Base-by-base conservation (phyloP, 2,329 filamentous ascomycete genomes). In the Pyrenophora seminiperda region DNA sequence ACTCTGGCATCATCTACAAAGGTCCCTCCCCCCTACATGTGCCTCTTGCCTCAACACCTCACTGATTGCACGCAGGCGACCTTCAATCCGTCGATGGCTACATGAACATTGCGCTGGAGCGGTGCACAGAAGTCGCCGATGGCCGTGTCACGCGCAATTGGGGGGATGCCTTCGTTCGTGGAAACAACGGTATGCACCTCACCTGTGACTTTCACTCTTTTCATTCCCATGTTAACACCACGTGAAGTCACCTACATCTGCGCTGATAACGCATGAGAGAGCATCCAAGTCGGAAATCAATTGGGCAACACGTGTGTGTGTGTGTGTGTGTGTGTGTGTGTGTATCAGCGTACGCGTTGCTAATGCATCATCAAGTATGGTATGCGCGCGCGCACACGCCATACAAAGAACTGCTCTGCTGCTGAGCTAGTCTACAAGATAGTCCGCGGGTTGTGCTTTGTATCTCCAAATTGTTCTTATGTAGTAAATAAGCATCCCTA, bases 91-190 rank as follows among this genome's bases (percentile, higher is more conserved):
- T 99, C 41, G 94, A 99, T 74, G 94, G 94, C 43, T 99, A 97
- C 77, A 99, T 99, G 94, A 99, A 99, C 77, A 97, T 99, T 72
- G 93, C 94, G 10, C 83, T 99, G 22, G 94, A 99, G 75, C 94
- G 96, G 77, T 96, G 91, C 15, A 87, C 90, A 59, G 94, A 99
- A 76, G 91, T 87, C 64, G 88, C 97, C 62, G 88, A 96, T 68
- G 93, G 92, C 33, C 83, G 86, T 58, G 85, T 93, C 75, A 83
- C 89, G 65, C 83, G 90, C 66, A 89, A 84, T 46, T 97, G 96
- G 72, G 93, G 93, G 6, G 93, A 97, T 79, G 91, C 93, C 4
- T 97, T 97, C 73, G 89, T 97, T 50, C 84, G 93, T 73, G 93
- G 93, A 63, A 97, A 97, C 77, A 97, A 97, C 69, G 93, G 93